A percentile compares a stretch with the other conserved stretches of the same genome.
Evolutionary conservation across 495 filamentous ascomycete genomes (phyloP).

Genomic region (Aspergillus steynii): DNA sequence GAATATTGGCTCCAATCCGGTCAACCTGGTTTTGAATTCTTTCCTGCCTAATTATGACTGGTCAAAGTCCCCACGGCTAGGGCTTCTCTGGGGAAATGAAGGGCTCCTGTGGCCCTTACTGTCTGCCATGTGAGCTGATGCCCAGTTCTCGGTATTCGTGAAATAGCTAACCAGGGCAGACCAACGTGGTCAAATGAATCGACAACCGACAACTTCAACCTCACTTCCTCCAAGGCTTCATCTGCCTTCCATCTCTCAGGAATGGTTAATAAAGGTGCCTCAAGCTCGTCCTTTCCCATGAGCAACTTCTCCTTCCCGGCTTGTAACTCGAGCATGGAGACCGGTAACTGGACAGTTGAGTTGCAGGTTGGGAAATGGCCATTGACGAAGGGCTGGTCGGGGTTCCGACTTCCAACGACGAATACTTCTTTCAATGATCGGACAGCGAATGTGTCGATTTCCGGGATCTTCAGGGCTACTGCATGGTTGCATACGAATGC

Average conservation of each 20-base stretch:
- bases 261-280: not conserved
- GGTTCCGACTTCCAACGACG: not conserved
- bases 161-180: too few relatives aligned
- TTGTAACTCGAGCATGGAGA: not conserved
- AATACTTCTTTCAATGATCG: not conserved
- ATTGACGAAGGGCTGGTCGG: not conserved
- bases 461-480: not conserved
- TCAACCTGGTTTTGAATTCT: too few relatives aligned
- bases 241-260: not conserved
- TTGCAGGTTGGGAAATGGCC: not conserved
- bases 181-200: too few relatives aligned
- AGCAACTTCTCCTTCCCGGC: not conserved
- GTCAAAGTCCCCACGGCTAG: too few relatives aligned
- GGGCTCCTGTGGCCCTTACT: too few relatives aligned
- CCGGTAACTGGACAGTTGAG: not conserved
- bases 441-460: not conserved
- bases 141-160: too few relatives aligned
- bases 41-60: too few relatives aligned
- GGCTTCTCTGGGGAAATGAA: too few relatives aligned
- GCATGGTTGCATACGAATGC: not conserved
- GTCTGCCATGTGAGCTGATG: too few relatives aligned
- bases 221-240: not conserved
- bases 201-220: too few relatives aligned
- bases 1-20: too few relatives aligned
- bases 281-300: not conserved